Evolutionary conservation across 2,329 filamentous ascomycete species (phyloP), one percentile per base, ranked within the genome.

Genomic region (Nannizziopsis arthrosporioides): DNA sequence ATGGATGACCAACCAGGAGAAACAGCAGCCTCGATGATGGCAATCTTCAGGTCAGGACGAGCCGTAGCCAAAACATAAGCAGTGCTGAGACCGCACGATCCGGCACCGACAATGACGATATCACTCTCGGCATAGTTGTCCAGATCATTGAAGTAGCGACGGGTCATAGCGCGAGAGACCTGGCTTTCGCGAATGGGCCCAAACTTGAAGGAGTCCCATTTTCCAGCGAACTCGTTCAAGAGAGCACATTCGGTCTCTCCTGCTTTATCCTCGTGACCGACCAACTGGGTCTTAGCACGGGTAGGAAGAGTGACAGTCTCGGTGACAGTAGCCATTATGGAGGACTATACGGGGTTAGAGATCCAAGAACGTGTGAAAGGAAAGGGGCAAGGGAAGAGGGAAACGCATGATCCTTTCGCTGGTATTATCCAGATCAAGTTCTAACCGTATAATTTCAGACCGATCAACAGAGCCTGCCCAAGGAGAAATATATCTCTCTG

Each of bases 341-440:
- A 56, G 57, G 51, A 56, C 52, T 55, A 52, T 53, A 55, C 61
- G 54, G 61, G 58, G 54, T 59, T 44, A 53, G 49, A 58, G 56
- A 55, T 58, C 57, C 54, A 63, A 45, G 48, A 45, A 34, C 68
- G 59, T 60, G 54, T 55, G 17, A 19, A 12, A 15, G 14, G 35
- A 31, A 56, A 48, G 51, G 55, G 58, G 61, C 59, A 57, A 55
- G 61, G 59, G 64, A 63, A 60, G 65, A 70, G 69, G 72, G 72
- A 76, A 42, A 77, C 77, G 85, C 86, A 94, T 93, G 87, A 92
- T 94, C 84, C 88, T 94, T 92, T 88, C 88, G 88, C 88, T 88
- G 84, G 86, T 86, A 92, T 92, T 90, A 90, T 89, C 86, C 84
- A 86, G 85, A 89, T 90, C 85, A 90, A 90, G 85, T 90, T 87